These are phyloP conservation scores for Obelidium mucronatum DNA, from an alignment of 192 early-diverging fungal species.

Conservation along the genomic window DNA sequence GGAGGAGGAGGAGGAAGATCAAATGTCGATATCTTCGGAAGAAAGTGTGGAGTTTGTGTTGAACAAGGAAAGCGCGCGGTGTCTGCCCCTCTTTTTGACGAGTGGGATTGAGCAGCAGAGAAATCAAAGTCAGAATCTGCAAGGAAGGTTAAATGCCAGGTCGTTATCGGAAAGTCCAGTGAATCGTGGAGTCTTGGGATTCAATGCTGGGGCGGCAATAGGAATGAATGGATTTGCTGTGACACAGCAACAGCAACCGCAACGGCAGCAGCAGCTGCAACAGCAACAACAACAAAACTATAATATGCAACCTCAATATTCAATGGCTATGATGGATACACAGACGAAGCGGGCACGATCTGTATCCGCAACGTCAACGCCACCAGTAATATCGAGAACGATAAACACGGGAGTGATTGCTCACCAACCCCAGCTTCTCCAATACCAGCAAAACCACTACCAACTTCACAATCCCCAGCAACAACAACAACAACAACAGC, in stretches of 20 bases:
- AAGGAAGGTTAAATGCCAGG: not conserved
- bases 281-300: no score
- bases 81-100: constrained; percentile 23
- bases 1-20: constrained; percentile 3
- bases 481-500: no score
- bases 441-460: no score
- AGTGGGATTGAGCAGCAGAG: not conserved
- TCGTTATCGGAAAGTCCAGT: constrained; percentile 9
- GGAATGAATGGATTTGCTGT: not conserved
- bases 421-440: no score
- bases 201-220: not conserved
- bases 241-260: no score
- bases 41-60: constrained; percentile 34
- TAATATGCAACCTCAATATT: no score
- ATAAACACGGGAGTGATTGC: no score
- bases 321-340: not conserved
- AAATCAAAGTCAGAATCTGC: no score
- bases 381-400: not conserved
- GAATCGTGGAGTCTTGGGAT: not conserved
- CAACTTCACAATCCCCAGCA: no score
- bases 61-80: not conserved
- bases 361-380: no score
- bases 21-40: constrained; percentile 4
- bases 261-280: no score
- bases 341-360: not conserved